Evolutionary conservation across 306 rosid species (phyloP).

Genomic region (Amphicarpaea edgeworthii): DNA sequence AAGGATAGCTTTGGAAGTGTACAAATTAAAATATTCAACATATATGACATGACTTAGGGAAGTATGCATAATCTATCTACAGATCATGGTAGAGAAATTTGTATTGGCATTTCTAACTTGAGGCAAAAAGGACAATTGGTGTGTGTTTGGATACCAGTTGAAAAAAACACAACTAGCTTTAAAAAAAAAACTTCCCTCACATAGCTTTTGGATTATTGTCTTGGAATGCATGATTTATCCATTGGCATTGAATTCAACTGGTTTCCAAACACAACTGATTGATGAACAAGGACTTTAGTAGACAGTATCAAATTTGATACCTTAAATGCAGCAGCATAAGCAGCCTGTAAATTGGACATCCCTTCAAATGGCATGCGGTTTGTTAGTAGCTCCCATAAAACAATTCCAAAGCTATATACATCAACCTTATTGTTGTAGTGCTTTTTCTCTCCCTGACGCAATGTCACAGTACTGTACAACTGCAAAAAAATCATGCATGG

Average conservation of each 20-base stretch:
- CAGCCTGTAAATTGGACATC: slow-evolving; percentile 99
- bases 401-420: slow-evolving; percentile 98
- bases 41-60: neutral
- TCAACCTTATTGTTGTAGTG: slow-evolving; percentile 98
- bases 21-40: slow-evolving; percentile 8
- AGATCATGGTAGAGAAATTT: slow-evolving; percentile 16
- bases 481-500: slow-evolving; percentile 47
- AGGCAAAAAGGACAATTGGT: slow-evolving; percentile 29
- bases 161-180: too few relatives aligned
- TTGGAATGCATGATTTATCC: too few relatives aligned
- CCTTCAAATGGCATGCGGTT: slow-evolving; percentile 99
- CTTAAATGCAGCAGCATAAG: slow-evolving; percentile 99
- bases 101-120: slow-evolving; percentile 28
- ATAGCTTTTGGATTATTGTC: too few relatives aligned
- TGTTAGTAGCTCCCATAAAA: slow-evolving; percentile 94
- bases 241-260: too few relatives aligned
- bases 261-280: too few relatives aligned
- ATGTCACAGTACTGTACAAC: slow-evolving; percentile 96
- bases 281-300: slow-evolving; percentile 12
- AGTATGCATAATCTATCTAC: slow-evolving; percentile 8
- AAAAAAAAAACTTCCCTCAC: too few relatives aligned
- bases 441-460: slow-evolving; percentile 98
- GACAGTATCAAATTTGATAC: slow-evolving; percentile 48
- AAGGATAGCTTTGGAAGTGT: neutral
- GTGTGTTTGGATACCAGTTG: too few relatives aligned